These are phyloP conservation scores for Salix suchowensis DNA, from an alignment of 345 rosid genomes.

Conservation along the genomic window DNA sequence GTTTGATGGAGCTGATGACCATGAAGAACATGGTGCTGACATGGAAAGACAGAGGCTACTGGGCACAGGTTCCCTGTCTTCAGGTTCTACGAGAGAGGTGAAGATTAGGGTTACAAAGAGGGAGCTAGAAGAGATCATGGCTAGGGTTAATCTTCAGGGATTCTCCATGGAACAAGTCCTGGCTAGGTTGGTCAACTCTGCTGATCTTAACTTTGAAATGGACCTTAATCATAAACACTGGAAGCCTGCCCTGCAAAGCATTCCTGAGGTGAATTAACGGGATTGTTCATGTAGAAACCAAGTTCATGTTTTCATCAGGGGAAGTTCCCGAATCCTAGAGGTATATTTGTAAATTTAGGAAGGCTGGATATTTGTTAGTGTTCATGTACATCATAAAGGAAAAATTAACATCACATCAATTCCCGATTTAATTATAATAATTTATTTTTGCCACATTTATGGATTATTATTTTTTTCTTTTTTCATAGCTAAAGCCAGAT, in stretches of 20 bases:
- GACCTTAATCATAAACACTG: conserved; percentile 34
- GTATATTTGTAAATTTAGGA: neutral
- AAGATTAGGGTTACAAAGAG: conserved; percentile 68
- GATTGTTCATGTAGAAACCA: neutral
- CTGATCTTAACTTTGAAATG: neutral
- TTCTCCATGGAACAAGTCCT: conserved; percentile 36
- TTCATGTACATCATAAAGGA: neutral
- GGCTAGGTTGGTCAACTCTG: conserved; percentile 13
- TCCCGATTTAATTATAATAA: no score
- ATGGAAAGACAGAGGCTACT: conserved; percentile 22
- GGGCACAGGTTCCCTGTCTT: conserved; percentile 1
- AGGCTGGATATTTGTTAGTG: neutral
- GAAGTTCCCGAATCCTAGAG: neutral
- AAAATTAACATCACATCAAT: no score
- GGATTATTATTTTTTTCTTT: no score
- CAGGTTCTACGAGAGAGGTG: conserved; percentile 34
- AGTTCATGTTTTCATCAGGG: neutral
- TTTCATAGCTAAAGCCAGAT: neutral
- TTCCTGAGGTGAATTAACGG: conserved; percentile 55
- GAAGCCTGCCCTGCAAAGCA: conserved; percentile 65
- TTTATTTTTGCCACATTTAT: no score
- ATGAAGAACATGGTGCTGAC: neutral
- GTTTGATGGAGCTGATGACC: neutral
- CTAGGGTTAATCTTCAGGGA: conserved; percentile 38
- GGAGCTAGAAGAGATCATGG: conserved; percentile 52